Evolutionary conservation across 2,329 filamentous ascomycete genomes (phyloP).

Genomic region (Bipolaris gigantea): DNA sequence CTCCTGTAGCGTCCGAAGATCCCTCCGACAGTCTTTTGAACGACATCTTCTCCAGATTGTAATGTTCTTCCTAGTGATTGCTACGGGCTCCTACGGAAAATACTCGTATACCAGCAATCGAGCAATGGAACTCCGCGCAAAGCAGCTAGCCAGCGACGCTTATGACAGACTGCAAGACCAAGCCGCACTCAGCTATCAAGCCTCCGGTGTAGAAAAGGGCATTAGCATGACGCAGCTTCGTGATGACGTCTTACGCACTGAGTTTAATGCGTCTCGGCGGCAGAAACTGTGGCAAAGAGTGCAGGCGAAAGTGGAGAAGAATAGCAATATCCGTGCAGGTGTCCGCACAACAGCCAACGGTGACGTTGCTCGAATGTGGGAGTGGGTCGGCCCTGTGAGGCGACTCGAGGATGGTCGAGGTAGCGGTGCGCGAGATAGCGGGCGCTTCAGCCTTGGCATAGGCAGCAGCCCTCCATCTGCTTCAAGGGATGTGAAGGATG

Average conservation of each 20-base stretch:
- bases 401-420: conserved; percentile 50
- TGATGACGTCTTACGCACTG: conserved; percentile 83
- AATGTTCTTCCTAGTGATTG: conserved; percentile 55
- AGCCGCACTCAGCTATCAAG: conserved; percentile 73
- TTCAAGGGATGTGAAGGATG: conserved; percentile 35
- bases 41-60: conserved; percentile 85
- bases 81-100: conserved; percentile 61
- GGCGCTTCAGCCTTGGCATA: conserved; percentile 38
- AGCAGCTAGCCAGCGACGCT: conserved; percentile 79
- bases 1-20: conserved; percentile 77
- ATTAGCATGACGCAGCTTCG: conserved; percentile 86
- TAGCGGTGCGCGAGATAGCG: conserved; percentile 16
- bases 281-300: conserved; percentile 85
- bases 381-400: conserved; percentile 65
- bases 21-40: conserved; percentile 77
- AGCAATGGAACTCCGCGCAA: conserved; percentile 72
- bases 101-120: conserved; percentile 64
- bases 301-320: conserved; percentile 82
- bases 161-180: conserved; percentile 81
- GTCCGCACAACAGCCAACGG: conserved; percentile 63
- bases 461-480: conserved; percentile 37
- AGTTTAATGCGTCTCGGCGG: conserved; percentile 75
- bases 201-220: conserved; percentile 70
- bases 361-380: conserved; percentile 65
- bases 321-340: conserved; percentile 84